These are phyloP conservation scores for Colletotrichum musicola DNA, from an alignment of 2,329 filamentous ascomycete species.

Conservation along the genomic window DNA sequence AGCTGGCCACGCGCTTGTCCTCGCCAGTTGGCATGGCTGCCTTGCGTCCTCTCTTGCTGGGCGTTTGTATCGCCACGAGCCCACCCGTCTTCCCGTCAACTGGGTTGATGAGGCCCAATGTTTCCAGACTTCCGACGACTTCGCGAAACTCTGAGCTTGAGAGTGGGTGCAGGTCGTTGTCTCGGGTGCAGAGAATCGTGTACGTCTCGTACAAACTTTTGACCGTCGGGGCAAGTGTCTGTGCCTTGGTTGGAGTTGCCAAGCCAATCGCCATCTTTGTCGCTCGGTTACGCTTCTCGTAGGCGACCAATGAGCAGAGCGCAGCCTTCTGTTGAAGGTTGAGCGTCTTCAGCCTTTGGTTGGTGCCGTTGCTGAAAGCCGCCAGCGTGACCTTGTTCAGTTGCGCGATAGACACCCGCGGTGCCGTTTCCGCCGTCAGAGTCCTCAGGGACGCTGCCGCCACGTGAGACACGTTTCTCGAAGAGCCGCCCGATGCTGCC, in stretches of 20 bases:
- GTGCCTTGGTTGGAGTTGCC: slow-evolving; percentile 72
- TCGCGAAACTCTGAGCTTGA: slow-evolving; percentile 95
- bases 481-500: slow-evolving; percentile 56
- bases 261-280: slow-evolving; percentile 57
- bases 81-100: slow-evolving; percentile 79
- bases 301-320: slow-evolving; percentile 86
- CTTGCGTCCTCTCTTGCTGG: slow-evolving; percentile 76
- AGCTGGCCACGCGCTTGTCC: slow-evolving; percentile 83
- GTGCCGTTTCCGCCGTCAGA: slow-evolving; percentile 83
- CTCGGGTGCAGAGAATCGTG: slow-evolving; percentile 82
- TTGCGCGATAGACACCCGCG: slow-evolving; percentile 89
- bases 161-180: slow-evolving; percentile 90
- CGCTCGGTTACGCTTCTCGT: slow-evolving; percentile 80
- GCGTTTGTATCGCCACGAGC: slow-evolving; percentile 74
- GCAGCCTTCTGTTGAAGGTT: slow-evolving; percentile 98
- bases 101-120: slow-evolving; percentile 80
- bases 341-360: slow-evolving; percentile 84
- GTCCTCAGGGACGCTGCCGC: slow-evolving; percentile 67
- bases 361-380: slow-evolving; percentile 90
- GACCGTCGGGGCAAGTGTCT: slow-evolving; percentile 78
- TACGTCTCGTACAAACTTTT: slow-evolving; percentile 90
- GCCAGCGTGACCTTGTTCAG: slow-evolving; percentile 91
- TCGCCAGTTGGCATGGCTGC: slow-evolving; percentile 69
- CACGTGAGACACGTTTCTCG: slow-evolving; percentile 60
- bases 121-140: slow-evolving; percentile 90